phyloP scores from a whole-genome alignment of 495 filamentous ascomycete genomes.

The Platismatia glauca region DNA sequence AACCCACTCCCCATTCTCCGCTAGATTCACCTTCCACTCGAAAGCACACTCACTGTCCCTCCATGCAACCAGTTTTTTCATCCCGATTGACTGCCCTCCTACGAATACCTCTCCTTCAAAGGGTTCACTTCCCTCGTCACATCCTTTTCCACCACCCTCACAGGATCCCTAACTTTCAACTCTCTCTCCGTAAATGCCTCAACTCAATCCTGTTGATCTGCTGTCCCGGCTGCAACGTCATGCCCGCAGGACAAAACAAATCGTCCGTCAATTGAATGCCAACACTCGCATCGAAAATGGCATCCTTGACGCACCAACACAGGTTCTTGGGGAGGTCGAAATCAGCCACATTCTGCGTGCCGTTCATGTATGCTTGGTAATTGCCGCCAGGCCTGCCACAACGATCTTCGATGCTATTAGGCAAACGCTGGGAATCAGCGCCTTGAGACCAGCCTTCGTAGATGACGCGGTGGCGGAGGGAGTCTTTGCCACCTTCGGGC shows the following conservation, averaged over 20 bases:
- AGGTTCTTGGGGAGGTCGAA: constrained; percentile 5
- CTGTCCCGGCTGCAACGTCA: background rate
- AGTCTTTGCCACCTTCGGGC: constrained; percentile 1
- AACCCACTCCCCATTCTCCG: no score
- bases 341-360: constrained; percentile 2
- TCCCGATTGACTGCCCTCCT: background rate
- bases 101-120: background rate
- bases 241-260: background rate
- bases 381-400: background rate
- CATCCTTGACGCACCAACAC: constrained; percentile 8
- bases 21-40: no score
- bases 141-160: background rate
- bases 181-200: background rate
- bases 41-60: no score
- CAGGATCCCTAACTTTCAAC: background rate
- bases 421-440: background rate
- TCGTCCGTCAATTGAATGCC: constrained; percentile 8
- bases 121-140: background rate
- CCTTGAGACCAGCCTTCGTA: constrained; percentile 1
- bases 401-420: constrained; percentile 8
- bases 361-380: constrained; percentile 2
- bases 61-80: no score
- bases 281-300: constrained; percentile 12
- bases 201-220: background rate
- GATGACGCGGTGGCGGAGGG: constrained; percentile 5